Percentiles rank a stretch among this genome's conserved stretches.
These are phyloP conservation scores for Massospora cicadina DNA, from an alignment of 371 early-diverging fungal genomes.

Conservation along the genomic window DNA sequence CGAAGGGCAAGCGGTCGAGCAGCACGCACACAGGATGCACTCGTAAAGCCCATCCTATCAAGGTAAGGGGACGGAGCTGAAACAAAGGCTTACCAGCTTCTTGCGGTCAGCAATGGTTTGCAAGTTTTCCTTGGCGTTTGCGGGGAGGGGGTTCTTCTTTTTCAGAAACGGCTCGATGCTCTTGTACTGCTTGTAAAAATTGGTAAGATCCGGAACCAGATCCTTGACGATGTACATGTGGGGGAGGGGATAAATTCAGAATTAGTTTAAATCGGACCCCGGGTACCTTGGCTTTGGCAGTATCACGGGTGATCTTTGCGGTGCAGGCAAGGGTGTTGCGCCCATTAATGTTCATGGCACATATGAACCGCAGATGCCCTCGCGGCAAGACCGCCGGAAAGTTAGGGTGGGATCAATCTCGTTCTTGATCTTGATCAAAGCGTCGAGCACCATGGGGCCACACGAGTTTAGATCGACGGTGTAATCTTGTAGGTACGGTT, in stretches of 20 bases:
- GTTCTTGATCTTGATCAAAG: slow-evolving; percentile 89
- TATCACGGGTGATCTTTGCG: slow-evolving; percentile 58
- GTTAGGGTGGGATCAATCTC: slow-evolving; percentile 85
- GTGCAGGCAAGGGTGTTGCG: slow-evolving; percentile 88
- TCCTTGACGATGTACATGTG: slow-evolving; percentile 85
- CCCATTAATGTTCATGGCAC: slow-evolving; percentile 95
- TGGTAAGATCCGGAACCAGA: slow-evolving; percentile 77
- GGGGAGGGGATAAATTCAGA: slow-evolving; percentile 89
- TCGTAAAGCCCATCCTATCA: slow-evolving; percentile 81
- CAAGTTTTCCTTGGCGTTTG: slow-evolving; percentile 61
- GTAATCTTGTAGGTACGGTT: slow-evolving; percentile 77
- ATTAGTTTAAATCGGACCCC: not conserved
- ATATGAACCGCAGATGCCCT: slow-evolving; percentile 89
- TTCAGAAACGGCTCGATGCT: slow-evolving; percentile 87
- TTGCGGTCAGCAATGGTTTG: slow-evolving; percentile 84
- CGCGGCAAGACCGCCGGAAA: slow-evolving; percentile 43
- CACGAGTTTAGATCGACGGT: slow-evolving; percentile 73
- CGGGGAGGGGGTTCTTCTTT: slow-evolving; percentile 50
- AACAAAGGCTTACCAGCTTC: slow-evolving; percentile 46
- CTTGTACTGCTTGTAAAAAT: slow-evolving; percentile 94
- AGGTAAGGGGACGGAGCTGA: not conserved
- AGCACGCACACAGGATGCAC: slow-evolving; percentile 95
- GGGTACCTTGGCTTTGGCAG: slow-evolving; percentile 22
- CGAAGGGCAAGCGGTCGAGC: slow-evolving; percentile 89
- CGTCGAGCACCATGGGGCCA: slow-evolving; percentile 92